Evolutionary conservation across 257 asterid genomes (phyloP).

Genomic region (Leptodermis oblonga): DNA sequence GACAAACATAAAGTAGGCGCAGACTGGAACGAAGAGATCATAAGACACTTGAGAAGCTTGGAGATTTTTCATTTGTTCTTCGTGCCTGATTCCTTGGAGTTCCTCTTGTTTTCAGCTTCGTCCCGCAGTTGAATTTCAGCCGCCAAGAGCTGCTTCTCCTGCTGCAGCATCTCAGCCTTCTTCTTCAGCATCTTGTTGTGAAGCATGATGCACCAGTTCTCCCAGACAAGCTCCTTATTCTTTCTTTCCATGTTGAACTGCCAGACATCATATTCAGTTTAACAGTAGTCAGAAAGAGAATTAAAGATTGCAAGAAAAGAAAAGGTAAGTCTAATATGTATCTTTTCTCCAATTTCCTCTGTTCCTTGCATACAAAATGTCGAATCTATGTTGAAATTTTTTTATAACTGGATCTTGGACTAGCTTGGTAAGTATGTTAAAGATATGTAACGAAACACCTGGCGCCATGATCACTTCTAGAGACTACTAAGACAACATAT

Average conservation of each 20-base stretch:
- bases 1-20: not conserved
- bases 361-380: not conserved
- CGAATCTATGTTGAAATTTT: not conserved
- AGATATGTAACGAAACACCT: not conserved
- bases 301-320: not conserved
- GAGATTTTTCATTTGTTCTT: conserved; percentile 21
- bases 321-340: not conserved
- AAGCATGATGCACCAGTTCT: conserved; percentile 42
- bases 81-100: conserved; percentile 16
- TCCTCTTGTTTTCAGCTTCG: conserved; percentile 26
- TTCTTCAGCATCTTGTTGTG: conserved; percentile 49
- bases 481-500: not conserved
- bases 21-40: not conserved
- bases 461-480: not conserved
- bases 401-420: not conserved
- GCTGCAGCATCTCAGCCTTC: conserved; percentile 43
- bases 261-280: not conserved
- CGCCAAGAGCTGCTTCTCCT: conserved; percentile 46
- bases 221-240: conserved; percentile 44
- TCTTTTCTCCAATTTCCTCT: not conserved
- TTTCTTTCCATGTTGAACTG: conserved; percentile 40
- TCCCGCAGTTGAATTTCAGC: conserved; percentile 40
- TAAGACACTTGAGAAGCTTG: no score
- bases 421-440: not conserved
- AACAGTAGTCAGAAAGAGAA: not conserved